A percentile compares a stretch with the other conserved stretches of the same genome.
Evolutionary conservation across 257 asterid genomes (phyloP).

Genomic region (Plantago elongata): DNA sequence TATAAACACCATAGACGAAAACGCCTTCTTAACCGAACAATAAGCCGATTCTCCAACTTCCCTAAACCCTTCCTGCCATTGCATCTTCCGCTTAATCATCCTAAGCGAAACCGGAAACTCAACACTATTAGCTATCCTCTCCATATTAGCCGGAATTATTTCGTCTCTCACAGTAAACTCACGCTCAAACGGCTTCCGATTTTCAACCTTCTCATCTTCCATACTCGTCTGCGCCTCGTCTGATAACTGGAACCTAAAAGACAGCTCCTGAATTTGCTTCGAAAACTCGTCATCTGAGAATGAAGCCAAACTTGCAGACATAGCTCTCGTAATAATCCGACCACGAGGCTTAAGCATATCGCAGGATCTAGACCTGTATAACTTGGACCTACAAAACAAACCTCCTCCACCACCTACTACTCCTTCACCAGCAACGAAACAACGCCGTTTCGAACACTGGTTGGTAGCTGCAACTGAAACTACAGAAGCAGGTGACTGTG

Average conservation of each 20-base stretch:
- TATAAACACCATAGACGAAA: conserved; percentile 94
- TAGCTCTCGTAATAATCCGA: conserved; percentile 34
- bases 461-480: conserved; percentile 51
- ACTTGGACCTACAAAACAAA: conserved; percentile 25
- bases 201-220: conserved; percentile 7
- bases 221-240: conserved; percentile 21
- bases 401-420: conserved; percentile 8
- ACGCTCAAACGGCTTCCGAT: conserved; percentile 39
- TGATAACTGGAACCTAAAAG: conserved; percentile 33
- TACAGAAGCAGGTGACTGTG: conserved; percentile 75
- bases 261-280: conserved; percentile 45
- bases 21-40: conserved; percentile 81
- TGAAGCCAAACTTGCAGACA: conserved; percentile 55
- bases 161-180: conserved; percentile 49
- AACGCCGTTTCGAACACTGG: conserved; percentile 39
- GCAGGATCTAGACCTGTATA: conserved; percentile 46
- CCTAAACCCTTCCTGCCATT: conserved; percentile 62
- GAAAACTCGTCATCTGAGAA: conserved; percentile 85
- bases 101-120: conserved; percentile 84
- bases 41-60: conserved; percentile 64
- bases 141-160: conserved; percentile 53
- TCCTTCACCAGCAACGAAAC: conserved; percentile 27
- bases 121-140: conserved; percentile 60
- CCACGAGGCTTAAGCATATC: conserved; percentile 26
- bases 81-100: conserved; percentile 66